These are phyloP conservation scores for Fusarium penzigii DNA, from an alignment of 2,329 filamentous ascomycete species.

Conservation along the genomic window DNA sequence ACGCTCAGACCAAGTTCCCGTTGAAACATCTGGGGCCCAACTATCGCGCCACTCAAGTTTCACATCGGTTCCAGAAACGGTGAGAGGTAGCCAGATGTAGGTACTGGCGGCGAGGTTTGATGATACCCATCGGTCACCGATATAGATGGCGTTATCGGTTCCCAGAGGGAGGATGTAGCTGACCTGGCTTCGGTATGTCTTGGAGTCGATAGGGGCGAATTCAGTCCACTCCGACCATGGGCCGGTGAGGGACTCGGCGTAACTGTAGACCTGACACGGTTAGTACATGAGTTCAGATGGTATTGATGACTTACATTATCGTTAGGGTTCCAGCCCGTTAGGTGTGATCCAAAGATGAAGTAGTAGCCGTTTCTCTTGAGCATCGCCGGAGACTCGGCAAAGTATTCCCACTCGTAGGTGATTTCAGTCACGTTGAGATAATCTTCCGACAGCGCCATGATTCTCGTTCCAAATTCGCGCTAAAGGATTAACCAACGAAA, in stretches of 20 bases:
- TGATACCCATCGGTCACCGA: conserved; percentile 67
- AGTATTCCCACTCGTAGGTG: conserved; percentile 53
- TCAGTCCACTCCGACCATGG: conserved; percentile 63
- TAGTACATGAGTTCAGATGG: fast-evolving
- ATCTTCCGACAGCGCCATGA: conserved; percentile 56
- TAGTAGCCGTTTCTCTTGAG: conserved; percentile 61
- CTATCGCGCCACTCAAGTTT: conserved; percentile 53
- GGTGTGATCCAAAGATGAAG: conserved; percentile 63
- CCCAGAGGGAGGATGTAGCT: conserved; percentile 55
- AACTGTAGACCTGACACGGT: conserved; percentile 48
- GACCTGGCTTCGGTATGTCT: conserved; percentile 62
- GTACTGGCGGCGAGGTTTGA: conserved; percentile 61
- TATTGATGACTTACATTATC: conserved; percentile 51
- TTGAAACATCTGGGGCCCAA: conserved; percentile 51
- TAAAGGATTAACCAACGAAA: conserved; percentile 19
- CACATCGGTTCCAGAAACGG: conserved; percentile 52
- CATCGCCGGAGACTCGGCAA: conserved; percentile 64
- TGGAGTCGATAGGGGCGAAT: conserved; percentile 57
- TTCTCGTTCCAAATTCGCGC: conserved; percentile 59
- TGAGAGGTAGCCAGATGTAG: conserved; percentile 66
- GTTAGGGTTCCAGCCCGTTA: conserved; percentile 61
- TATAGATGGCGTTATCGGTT: conserved; percentile 52
- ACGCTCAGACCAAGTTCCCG: conserved; percentile 45
- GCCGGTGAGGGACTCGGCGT: conserved; percentile 55
- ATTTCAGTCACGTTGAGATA: conserved; percentile 53